Base-by-base conservation (phyloP, 352 stramenopile genomes). In the Thraustotheca clavata region DNA sequence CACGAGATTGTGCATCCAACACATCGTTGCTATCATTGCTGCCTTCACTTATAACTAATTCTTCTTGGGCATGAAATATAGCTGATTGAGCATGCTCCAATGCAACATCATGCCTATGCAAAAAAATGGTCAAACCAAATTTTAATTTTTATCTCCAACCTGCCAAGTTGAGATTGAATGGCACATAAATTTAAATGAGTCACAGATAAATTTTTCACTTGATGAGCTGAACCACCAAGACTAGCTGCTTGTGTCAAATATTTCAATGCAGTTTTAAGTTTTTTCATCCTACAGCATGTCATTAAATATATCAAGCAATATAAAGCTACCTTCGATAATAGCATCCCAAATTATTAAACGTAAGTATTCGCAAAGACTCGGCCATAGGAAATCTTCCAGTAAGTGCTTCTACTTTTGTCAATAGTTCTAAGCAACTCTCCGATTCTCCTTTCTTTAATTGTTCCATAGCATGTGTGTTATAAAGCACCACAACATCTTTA, bases 161-260 rank as follows among this genome's bases (percentile, higher is more conserved):
- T 71, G 0, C 77, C 79, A 20, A 91, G 69, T 60, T 91, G 83
- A 6, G 80, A 89, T 47, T 89, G 74, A 54, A 89, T 86, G 18
- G 83, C 83, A 55, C 83, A 91, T n/a, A 91, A 48, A 60, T 91
- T 91, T 8, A 91, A 60, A 48, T 89, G 79, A 18, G 83, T 91
- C 68, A 91, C 86, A 16, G 83, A 89, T 7, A 91, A 62, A 38
- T 91, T 91, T 49, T 83, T 79, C 27, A 91, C 79, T 31, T 87
- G 70, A 0, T 73, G 67, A 12, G 76, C 75, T 4, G 70, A 59
- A 0, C 76, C 73, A 8, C 83, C 83, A n/a, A 91, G 70, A 52
- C 77, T 76, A 8, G 80, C 79, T 4, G 83, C 83, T 33, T 87
- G 77, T 39, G 87, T 75, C 4, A 91, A 59, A 69, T 89, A 91